Base-by-base conservation (phyloP, 768 basidiomycete species). In the Tephrocybe sp. region DNA sequence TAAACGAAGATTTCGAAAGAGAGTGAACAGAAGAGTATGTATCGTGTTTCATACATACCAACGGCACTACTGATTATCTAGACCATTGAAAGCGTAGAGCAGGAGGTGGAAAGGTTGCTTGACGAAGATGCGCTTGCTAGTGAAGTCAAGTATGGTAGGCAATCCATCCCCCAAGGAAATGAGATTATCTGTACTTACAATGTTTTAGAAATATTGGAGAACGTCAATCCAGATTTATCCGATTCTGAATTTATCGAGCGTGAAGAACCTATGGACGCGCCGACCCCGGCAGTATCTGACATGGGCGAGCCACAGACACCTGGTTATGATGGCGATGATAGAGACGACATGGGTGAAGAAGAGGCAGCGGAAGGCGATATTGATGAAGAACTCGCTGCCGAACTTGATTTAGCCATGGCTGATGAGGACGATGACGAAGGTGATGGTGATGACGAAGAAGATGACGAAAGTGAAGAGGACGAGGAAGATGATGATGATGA, bases 61-160 rank as follows among this genome's bases (percentile, higher is more conserved):
- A 18, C 21, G 11, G 18, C 26, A 15, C 24, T 16, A 27, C 49
- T 47, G 15, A 52, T 40, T 6, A 36, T 21, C 15, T 55, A 93
- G 91, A 92, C 91, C 4, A 97, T 97, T 56, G 93, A 97, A 70
- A 93, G 87, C 30, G 92, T 95, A 5, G 93, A 97, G 66, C 83
- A 92, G 66, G 92, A 93, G 61, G 93, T 97, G 8, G 94, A 96
- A 64, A 75, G 92, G 47, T 67, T 97, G 16, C 69, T 96, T 16
- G 87, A 87, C 50, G 85, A 87, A 57, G 93, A 96, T 65, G 77
- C 84, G 1, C 62, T 83, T 32, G 90, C 93, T 2, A 64, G 77
- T 1, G 81, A 90, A 51, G 86, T 91, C 47, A 83, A 86, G 71
- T 93, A 85, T 55, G 89, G 92, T 86, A 61, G 32, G 76, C 7